These are phyloP conservation scores for Arthrobotrys megalospora DNA, from an alignment of 2,329 filamentous ascomycete species.

Conservation along the genomic window DNA sequence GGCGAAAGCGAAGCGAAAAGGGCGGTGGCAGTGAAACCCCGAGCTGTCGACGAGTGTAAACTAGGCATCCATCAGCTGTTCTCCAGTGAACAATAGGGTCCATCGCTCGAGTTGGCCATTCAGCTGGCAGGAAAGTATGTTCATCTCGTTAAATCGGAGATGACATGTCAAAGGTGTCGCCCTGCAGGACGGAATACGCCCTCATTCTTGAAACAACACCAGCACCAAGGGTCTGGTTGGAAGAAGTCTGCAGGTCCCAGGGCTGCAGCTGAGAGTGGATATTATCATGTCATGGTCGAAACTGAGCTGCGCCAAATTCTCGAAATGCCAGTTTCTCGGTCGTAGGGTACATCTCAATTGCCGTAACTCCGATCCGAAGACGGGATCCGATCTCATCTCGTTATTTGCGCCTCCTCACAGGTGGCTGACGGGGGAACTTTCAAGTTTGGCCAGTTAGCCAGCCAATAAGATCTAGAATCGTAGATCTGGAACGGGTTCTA, in stretches of 20 bases:
- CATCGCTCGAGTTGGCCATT: constrained; percentile 30
- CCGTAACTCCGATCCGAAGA: constrained; percentile 14
- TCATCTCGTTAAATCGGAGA: constrained; percentile 33
- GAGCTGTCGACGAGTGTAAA: constrained; percentile 44
- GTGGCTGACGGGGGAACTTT: constrained; percentile 10
- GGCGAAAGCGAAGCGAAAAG: constrained; percentile 46
- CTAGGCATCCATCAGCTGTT: constrained; percentile 46
- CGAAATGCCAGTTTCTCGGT: constrained; percentile 10
- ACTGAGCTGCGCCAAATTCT: constrained; percentile 10
- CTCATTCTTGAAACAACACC: constrained; percentile 17
- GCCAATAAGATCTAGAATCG: constrained; percentile 22
- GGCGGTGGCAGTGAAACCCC: constrained; percentile 58
- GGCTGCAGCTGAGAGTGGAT: constrained; percentile 50
- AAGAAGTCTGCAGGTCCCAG: constrained; percentile 33
- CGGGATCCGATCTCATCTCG: constrained; percentile 15
- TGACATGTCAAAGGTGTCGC: constrained; percentile 48
- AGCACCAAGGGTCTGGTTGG: constrained; percentile 18
- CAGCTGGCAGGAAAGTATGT: background rate
- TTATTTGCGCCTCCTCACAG: constrained; percentile 15
- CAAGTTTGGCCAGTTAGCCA: constrained; percentile 12
- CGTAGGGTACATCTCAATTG: constrained; percentile 3
- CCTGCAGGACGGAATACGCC: constrained; percentile 31
- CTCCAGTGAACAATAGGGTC: constrained; percentile 12
- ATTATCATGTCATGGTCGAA: constrained; percentile 11
- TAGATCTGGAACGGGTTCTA: constrained; percentile 15